These are phyloP conservation scores for Zymoseptoria ardabiliae DNA, from an alignment of 2,329 filamentous ascomycete genomes.

Conservation along the genomic window DNA sequence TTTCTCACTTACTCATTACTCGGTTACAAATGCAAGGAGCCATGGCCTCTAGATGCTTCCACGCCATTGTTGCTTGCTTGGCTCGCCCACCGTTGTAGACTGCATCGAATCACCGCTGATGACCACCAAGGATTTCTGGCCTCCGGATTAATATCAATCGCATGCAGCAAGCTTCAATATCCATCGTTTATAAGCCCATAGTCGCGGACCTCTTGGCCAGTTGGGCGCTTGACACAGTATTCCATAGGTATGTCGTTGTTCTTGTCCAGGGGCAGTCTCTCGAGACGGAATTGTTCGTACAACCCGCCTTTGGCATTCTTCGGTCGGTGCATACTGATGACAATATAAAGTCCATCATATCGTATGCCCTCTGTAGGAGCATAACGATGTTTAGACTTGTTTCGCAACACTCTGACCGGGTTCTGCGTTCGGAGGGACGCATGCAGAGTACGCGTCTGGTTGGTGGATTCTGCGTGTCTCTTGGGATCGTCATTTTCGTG, in stretches of 20 bases:
- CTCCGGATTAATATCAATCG: neutral
- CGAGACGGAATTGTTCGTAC: constrained; percentile 25
- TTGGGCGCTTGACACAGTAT: constrained; percentile 10
- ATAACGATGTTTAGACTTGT: constrained; percentile 4
- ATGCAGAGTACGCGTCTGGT: constrained; percentile 15
- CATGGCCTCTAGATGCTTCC: neutral
- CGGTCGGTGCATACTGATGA: constrained; percentile 5
- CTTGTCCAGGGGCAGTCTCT: constrained; percentile 4
- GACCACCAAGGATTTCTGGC: neutral
- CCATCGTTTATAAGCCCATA: constrained; percentile 15
- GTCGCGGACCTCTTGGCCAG: constrained; percentile 12
- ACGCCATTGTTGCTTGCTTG: neutral
- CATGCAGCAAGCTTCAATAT: constrained; percentile 2
- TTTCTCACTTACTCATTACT: neutral
- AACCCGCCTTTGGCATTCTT: constrained; percentile 19
- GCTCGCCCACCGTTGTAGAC: too few species aligned
- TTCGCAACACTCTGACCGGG: constrained; percentile 20
- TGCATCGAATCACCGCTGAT: neutral
- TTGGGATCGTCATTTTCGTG: constrained; percentile 20
- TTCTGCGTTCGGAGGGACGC: constrained; percentile 6
- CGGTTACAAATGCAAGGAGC: neutral
- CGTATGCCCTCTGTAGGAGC: constrained; percentile 15
- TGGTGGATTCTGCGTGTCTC: constrained; percentile 7
- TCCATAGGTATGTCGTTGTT: constrained; percentile 11
- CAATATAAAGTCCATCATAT: constrained; percentile 24